Percentiles rank a stretch among this genome's conserved stretches.
These are phyloP conservation scores for Incumbomyces lentus DNA, from an alignment of 2,329 filamentous ascomycete species.

Conservation along the genomic window DNA sequence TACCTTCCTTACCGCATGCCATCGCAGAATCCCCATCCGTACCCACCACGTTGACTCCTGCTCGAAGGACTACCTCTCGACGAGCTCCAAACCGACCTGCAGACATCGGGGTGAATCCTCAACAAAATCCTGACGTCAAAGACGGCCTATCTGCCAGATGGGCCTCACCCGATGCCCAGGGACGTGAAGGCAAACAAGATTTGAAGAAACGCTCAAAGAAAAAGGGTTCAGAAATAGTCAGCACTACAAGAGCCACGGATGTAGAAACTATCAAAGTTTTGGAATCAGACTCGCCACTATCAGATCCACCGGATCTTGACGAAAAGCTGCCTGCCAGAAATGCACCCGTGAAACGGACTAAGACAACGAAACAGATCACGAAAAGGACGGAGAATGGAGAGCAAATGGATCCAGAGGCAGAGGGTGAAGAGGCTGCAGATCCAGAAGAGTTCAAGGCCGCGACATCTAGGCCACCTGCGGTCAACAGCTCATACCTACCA, in stretches of 20 bases:
- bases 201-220: constrained; percentile 1
- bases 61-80: constrained; percentile 17
- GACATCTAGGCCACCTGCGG: constrained; percentile 56
- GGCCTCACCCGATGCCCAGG: constrained; percentile 23
- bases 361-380: background rate
- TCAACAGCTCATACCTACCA: constrained; percentile 74
- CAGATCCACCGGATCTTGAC: constrained; percentile 24
- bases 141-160: constrained; percentile 22
- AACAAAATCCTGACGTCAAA: constrained; percentile 21
- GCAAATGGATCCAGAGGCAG: constrained; percentile 42
- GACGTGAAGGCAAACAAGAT: constrained; percentile 5
- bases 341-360: background rate
- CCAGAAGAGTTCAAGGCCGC: constrained; percentile 50
- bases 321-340: constrained; percentile 12
- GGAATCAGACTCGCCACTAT: constrained; percentile 15
- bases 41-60: constrained; percentile 11
- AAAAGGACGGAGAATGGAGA: constrained; percentile 9
- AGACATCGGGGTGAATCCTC: constrained; percentile 20
- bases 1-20: background rate
- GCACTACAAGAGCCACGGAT: background rate
- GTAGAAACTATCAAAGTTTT: constrained; percentile 10
- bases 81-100: constrained; percentile 14
- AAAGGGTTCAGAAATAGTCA: constrained; percentile 7
- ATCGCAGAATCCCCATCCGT: constrained; percentile 2
- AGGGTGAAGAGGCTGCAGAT: constrained; percentile 41